Evolutionary conservation across 2,329 filamentous ascomycete genomes (phyloP).

Genomic region (Domatiomyces catenatus): DNA sequence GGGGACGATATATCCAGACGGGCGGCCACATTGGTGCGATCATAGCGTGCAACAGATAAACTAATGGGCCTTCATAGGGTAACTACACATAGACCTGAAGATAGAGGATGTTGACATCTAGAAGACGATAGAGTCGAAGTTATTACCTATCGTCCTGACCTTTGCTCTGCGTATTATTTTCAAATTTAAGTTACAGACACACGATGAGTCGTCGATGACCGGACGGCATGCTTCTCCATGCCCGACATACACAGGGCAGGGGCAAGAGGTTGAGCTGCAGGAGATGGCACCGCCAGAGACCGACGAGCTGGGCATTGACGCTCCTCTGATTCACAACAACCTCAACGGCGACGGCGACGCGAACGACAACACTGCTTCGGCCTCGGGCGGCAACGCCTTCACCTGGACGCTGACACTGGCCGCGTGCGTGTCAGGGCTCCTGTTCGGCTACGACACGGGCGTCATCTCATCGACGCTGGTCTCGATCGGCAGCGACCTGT

Average conservation of each 20-base stretch:
- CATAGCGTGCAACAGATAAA: too few relatives aligned
- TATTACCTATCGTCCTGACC: too few relatives aligned
- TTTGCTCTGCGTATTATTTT: neutral
- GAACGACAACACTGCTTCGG: neutral
- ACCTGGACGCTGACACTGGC: constrained; percentile 42
- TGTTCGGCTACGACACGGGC: constrained; percentile 50
- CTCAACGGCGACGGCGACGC: neutral
- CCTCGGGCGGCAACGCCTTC: constrained; percentile 23
- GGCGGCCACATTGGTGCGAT: too few relatives aligned
- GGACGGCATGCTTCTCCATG: neutral
- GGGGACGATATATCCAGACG: too few relatives aligned
- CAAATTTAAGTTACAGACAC: neutral
- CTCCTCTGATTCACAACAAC: neutral
- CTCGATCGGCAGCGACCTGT: constrained; percentile 39
- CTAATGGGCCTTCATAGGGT: too few relatives aligned
- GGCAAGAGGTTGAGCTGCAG: neutral
- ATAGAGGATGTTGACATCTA: too few relatives aligned
- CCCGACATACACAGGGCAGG: neutral
- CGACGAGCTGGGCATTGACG: neutral
- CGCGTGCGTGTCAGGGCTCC: constrained; percentile 41
- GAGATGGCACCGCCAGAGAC: neutral
- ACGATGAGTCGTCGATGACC: neutral
- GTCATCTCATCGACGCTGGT: constrained; percentile 47
- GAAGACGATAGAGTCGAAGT: too few relatives aligned
- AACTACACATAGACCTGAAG: too few relatives aligned